Evolutionary conservation across 177 flowering plant genomes (phyloP).

Genomic region (Vitis hybrid): DNA sequence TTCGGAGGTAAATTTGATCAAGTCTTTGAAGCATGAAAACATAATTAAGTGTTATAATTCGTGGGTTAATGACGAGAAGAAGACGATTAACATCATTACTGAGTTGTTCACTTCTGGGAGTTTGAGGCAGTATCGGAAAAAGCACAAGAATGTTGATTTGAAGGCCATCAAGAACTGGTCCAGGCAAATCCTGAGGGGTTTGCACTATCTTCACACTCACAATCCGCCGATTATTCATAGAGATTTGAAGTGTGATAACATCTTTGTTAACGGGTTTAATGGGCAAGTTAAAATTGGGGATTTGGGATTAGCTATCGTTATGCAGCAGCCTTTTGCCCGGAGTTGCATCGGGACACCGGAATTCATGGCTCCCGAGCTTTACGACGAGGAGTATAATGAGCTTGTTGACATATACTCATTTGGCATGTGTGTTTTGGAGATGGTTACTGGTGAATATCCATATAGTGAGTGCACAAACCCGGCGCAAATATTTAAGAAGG

Average conservation of each 20-base stretch:
- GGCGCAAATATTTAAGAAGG: constrained; percentile 21
- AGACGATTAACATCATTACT: constrained; percentile 24
- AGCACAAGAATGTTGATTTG: constrained; percentile 15
- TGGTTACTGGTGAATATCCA: constrained; percentile 24
- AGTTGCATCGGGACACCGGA: constrained; percentile 16
- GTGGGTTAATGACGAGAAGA: constrained; percentile 20
- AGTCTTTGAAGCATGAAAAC: constrained; percentile 15
- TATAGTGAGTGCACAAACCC: constrained; percentile 22
- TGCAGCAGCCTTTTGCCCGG: constrained; percentile 12
- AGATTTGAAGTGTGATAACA: constrained; percentile 6
- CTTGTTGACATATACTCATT: constrained; percentile 25
- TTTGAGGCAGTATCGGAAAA: constrained; percentile 17
- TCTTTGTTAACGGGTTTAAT: constrained; percentile 8
- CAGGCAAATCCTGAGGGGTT: constrained; percentile 22
- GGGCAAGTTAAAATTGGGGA: constrained; percentile 15
- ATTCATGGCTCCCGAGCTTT: constrained; percentile 27
- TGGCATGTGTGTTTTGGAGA: constrained; percentile 29
- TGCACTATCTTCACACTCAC: constrained; percentile 22
- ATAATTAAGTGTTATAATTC: constrained; percentile 18
- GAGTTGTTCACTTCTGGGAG: constrained; percentile 23
- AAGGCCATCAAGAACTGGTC: constrained; percentile 29
- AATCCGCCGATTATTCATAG: constrained; percentile 11
- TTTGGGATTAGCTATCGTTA: constrained; percentile 5
- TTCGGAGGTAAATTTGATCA: constrained; percentile 18
- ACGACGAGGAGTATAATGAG: constrained; percentile 18